These are phyloP conservation scores for Lyophyllum atratum DNA, from an alignment of 768 basidiomycete species.

Conservation along the genomic window DNA sequence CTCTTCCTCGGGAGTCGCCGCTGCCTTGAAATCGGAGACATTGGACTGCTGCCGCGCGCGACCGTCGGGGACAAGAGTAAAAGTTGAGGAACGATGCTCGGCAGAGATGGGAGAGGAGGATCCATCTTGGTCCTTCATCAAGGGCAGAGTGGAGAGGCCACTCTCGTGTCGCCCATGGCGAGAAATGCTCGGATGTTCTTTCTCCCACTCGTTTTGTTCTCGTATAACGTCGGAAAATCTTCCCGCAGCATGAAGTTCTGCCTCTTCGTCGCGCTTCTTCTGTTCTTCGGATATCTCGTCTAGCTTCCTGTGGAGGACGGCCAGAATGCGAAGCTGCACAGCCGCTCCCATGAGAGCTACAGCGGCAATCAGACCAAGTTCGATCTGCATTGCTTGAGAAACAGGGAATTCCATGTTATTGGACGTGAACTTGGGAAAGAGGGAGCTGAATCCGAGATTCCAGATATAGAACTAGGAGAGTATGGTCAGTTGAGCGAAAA, in stretches of 20 bases:
- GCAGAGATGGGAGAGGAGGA: constrained; percentile 45
- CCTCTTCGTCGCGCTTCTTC: constrained; percentile 69
- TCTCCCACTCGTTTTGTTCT: constrained; percentile 88
- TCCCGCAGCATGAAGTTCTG: constrained; percentile 73
- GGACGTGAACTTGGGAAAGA: constrained; percentile 77
- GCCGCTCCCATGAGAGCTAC: constrained; percentile 85
- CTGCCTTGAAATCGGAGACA: constrained; percentile 73
- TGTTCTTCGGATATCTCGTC: constrained; percentile 79
- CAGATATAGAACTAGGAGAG: constrained; percentile 83
- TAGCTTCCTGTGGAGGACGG: constrained; percentile 76
- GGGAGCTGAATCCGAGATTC: constrained; percentile 82
- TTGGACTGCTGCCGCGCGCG: constrained; percentile 66
- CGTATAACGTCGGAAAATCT: constrained; percentile 62
- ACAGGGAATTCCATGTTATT: constrained; percentile 79
- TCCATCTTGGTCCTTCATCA: constrained; percentile 66
- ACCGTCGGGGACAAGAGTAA: constrained; percentile 49
- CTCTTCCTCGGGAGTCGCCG: constrained; percentile 64
- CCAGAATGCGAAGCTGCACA: constrained; percentile 86
- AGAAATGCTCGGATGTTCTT: constrained; percentile 67
- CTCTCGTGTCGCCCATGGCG: constrained; percentile 68
- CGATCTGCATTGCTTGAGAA: constrained; percentile 90
- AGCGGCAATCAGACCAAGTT: constrained; percentile 85
- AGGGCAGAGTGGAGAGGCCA: constrained; percentile 59
- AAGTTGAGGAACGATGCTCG: constrained; percentile 52
- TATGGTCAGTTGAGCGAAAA: constrained; percentile 6